These are phyloP conservation scores for Malus asiatica DNA, from an alignment of 306 rosid genomes.

Conservation along the genomic window DNA sequence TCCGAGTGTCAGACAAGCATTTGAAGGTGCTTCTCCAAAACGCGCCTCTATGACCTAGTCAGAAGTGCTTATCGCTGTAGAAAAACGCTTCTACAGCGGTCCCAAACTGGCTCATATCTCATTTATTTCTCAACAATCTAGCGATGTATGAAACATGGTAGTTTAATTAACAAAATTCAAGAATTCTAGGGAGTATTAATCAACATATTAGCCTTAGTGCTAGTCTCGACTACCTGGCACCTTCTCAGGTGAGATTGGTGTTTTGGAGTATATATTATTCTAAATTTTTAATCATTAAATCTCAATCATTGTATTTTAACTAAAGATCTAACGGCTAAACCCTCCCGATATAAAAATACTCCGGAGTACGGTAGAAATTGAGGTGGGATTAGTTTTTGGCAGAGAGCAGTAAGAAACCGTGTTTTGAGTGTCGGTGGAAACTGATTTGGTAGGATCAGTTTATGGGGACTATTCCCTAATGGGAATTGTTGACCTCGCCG, in stretches of 20 bases:
- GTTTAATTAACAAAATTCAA: not conserved
- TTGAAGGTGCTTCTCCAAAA: not conserved
- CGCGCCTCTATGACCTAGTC: not conserved
- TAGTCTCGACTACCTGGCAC: not conserved
- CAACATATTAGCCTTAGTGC: not conserved
- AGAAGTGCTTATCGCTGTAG: not conserved
- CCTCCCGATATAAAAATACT: not conserved
- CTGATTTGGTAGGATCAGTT: not conserved
- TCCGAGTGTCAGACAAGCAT: no score
- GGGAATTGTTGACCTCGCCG: slow-evolving; percentile 20
- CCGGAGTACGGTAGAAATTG: not conserved
- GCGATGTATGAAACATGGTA: no score
- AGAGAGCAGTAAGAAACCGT: not conserved
- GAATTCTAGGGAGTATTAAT: not conserved
- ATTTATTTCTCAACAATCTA: no score
- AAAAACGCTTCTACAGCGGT: no score
- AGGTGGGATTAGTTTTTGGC: not conserved
- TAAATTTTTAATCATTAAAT: no score
- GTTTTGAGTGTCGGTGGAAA: not conserved
- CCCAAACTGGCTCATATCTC: no score
- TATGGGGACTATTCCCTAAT: not conserved
- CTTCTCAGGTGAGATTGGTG: no score
- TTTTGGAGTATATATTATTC: no score
- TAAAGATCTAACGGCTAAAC: no score
- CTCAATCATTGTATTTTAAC: no score